These are phyloP conservation scores for Russula brevipes DNA, from an alignment of 768 basidiomycete species.

Conservation along the genomic window DNA sequence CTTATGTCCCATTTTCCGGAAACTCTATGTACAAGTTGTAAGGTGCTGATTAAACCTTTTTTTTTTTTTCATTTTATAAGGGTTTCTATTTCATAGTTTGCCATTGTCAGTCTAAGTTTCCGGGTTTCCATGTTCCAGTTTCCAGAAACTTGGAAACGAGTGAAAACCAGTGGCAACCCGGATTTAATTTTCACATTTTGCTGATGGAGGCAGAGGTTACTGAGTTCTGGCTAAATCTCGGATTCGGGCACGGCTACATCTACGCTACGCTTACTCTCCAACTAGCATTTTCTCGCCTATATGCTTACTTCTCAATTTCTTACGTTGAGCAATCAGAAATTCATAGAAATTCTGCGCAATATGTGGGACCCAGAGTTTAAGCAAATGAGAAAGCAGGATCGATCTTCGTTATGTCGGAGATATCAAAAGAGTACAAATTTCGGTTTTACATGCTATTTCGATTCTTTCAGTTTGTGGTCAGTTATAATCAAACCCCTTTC, in stretches of 20 bases:
- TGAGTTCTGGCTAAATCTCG: neutral
- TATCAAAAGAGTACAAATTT: conserved; percentile 15
- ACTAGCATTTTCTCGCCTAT: conserved; percentile 3
- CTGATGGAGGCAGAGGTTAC: conserved; percentile 19
- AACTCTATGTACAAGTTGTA: too few species aligned
- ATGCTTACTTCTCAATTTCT: neutral
- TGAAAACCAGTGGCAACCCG: too few species aligned
- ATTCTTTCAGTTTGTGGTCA: neutral
- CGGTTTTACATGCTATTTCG: neutral
- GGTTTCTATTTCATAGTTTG: too few species aligned
- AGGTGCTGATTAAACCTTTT: too few species aligned
- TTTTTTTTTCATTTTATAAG: too few species aligned
- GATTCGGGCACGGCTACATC: neutral
- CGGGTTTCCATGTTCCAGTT: too few species aligned
- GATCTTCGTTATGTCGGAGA: neutral
- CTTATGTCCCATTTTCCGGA: too few species aligned
- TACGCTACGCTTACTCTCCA: neutral
- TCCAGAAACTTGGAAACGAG: too few species aligned
- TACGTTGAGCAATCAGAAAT: neutral
- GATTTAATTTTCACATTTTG: too few species aligned
- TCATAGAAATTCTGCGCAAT: neutral
- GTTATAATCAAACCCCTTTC: neutral
- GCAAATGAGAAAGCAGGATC: neutral
- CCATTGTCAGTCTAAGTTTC: too few species aligned
- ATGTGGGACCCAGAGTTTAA: neutral